These are phyloP conservation scores for Hypomyces perniciosus DNA, from an alignment of 2,329 filamentous ascomycete species.

Conservation along the genomic window DNA sequence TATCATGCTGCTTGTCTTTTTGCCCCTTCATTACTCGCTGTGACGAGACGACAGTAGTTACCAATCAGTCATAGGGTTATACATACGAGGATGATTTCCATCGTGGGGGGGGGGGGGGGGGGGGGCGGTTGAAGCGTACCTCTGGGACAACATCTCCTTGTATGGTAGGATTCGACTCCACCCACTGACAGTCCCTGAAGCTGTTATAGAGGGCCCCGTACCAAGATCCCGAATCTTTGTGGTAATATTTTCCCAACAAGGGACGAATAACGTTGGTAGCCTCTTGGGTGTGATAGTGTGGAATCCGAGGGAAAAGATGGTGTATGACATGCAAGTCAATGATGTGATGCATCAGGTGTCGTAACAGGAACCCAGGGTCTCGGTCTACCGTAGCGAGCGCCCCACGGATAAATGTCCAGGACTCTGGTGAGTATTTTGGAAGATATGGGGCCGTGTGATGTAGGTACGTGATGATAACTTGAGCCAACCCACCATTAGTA, in stretches of 20 bases:
- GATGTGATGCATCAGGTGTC: constrained; percentile 59
- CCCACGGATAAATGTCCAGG: constrained; percentile 57
- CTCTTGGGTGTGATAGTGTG: constrained; percentile 8
- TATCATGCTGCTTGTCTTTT: no score
- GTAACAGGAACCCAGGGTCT: constrained; percentile 55
- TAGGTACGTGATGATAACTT: constrained; percentile 68
- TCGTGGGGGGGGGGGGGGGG: no score
- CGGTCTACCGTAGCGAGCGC: constrained; percentile 57
- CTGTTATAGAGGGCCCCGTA: constrained; percentile 6
- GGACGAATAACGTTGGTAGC: constrained; percentile 10
- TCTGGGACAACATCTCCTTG: no score
- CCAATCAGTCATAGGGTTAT: no score
- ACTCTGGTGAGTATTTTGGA: constrained; percentile 47
- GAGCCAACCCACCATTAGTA: neutral
- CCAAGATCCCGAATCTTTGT: constrained; percentile 4
- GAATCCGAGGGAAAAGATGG: constrained; percentile 42
- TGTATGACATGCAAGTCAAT: constrained; percentile 55
- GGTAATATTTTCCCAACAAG: constrained; percentile 8
- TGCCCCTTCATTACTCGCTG: no score
- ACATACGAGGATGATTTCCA: no score
- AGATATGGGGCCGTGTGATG: constrained; percentile 43
- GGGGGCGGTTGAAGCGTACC: no score
- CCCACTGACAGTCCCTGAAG: constrained; percentile 10
- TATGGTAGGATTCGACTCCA: neutral
- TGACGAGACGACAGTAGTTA: no score